Conservation (phyloP, 2,329 filamentous ascomycete species). For the Phoma herbarum region DNA sequence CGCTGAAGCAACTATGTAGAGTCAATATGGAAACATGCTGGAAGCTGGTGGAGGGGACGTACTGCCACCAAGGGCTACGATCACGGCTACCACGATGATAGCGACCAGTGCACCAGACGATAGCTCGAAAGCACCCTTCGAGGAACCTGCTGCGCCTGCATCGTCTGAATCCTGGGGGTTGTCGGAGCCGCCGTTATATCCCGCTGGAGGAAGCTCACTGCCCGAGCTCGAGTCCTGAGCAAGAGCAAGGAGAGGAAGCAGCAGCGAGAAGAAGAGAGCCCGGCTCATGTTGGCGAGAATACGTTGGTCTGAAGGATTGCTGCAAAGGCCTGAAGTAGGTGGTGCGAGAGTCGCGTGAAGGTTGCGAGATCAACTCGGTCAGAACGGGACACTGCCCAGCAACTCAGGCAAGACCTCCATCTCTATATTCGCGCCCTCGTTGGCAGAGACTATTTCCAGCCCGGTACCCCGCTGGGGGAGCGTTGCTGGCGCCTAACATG, state of each 20-base stretch:
- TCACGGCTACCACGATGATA: slow-evolving; percentile 76
- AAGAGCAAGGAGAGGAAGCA: slow-evolving; percentile 41
- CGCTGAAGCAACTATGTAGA: slow-evolving; percentile 65
- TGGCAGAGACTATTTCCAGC: slow-evolving; percentile 32
- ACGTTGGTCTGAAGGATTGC: slow-evolving; percentile 18
- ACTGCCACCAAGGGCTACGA: slow-evolving; percentile 71
- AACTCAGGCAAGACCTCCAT: slow-evolving; percentile 36
- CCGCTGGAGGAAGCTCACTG: slow-evolving; percentile 36
- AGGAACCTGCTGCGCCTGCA: slow-evolving; percentile 72
- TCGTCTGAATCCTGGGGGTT: slow-evolving; percentile 47
- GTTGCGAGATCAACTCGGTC: slow-evolving; percentile 42
- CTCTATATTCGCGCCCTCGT: slow-evolving; percentile 48
- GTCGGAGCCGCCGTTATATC: slow-evolving; percentile 51
- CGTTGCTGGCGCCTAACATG: slow-evolving; percentile 43
- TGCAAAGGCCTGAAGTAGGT: slow-evolving; percentile 26
- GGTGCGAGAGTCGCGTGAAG: slow-evolving; percentile 44
- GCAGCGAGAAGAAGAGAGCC: slow-evolving; percentile 34
- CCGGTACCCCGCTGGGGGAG: slow-evolving; percentile 41
- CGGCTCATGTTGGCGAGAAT: slow-evolving; percentile 39
- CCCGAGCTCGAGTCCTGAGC: slow-evolving; percentile 36
- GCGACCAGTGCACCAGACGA: slow-evolving; percentile 76
- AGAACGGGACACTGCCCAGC: slow-evolving; percentile 29
- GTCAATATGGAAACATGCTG: slow-evolving; percentile 21
- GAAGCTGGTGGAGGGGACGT: slow-evolving; percentile 43
- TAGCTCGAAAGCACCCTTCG: slow-evolving; percentile 67